Evolutionary conservation across 2,329 filamentous ascomycete species (phyloP), one percentile per base, ranked within the genome.

Genomic region (Teratosphaeriaceae sp.): DNA sequence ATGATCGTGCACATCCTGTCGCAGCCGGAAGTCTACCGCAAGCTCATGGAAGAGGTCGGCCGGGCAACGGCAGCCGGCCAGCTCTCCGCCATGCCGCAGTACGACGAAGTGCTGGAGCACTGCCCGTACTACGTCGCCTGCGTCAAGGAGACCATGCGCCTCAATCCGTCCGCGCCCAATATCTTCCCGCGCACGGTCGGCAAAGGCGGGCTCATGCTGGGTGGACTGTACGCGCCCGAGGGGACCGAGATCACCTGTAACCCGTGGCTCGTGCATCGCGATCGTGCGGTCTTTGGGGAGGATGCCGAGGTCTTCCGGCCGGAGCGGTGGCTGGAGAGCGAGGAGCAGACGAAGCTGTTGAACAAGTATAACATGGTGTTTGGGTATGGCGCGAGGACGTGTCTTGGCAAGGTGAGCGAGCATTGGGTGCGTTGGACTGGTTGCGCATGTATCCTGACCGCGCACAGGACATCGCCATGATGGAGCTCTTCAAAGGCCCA

Each of bases 401-500:
- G 72, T 43, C 50, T 76, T 33, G 73, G 74, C 0, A 67, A 65
- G 45, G 21, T 37, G 15, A 20, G 34, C 15, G n/a, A n/a, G n/a
- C n/a, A n/a, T n/a, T n/a, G n/a, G n/a, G n/a, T n/a, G n/a, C n/a
- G n/a, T n/a, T n/a, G n/a, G n/a, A n/a, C n/a, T n/a, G n/a, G n/a
- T n/a, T n/a, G n/a, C n/a, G n/a, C n/a, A n/a, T n/a, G n/a, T n/a
- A n/a, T 37, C 8, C 21, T 20, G 8, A 20, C 21, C 20, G 9
- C 16, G 9, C 16, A 18, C 18, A 23, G 34, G 65, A 73, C 33
- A 71, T 77, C 45, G 73, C 72, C 1, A 64, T 70, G 52, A 73
- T 76, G 70, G 73, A 76, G 58, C 50, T 76, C 40, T 74, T 66
- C 54, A 75, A 77, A 61, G 64, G 52, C 2, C 66, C 50, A 5